These are phyloP conservation scores for Ustilago vetiveriae DNA, from an alignment of 1,284 basidiomycete species.

Conservation along the genomic window DNA sequence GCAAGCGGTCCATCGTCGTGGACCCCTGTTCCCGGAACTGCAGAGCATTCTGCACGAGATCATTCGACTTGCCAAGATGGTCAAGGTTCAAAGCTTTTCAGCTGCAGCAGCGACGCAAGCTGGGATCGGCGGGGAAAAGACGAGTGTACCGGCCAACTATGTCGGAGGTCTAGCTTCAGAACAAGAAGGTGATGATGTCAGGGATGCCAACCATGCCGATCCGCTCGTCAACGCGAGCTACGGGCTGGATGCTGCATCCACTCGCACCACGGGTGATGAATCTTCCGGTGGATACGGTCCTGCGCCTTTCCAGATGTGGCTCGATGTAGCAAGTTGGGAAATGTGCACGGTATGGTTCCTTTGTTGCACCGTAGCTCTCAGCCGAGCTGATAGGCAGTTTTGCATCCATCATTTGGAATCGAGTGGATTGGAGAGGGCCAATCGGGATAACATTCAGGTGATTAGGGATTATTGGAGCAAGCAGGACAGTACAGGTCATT, in stretches of 20 bases:
- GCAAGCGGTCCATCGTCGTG: slow-evolving; percentile 47
- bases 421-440: slow-evolving; percentile 41
- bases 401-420: slow-evolving; percentile 45
- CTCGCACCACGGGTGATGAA: no score
- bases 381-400: slow-evolving; percentile 25
- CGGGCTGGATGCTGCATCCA: not conserved
- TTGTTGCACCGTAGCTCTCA: slow-evolving; percentile 42
- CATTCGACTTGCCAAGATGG: slow-evolving; percentile 40
- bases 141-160: slow-evolving; percentile 19
- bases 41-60: slow-evolving; percentile 50
- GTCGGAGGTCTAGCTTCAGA: slow-evolving; percentile 23
- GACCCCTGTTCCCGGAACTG: slow-evolving; percentile 36
- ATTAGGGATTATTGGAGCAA: slow-evolving; percentile 41
- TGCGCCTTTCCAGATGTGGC: slow-evolving; percentile 42
- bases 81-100: slow-evolving; percentile 32
- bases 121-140: not conserved
- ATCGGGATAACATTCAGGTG: slow-evolving; percentile 49
- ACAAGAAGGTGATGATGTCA: slow-evolving; percentile 2
- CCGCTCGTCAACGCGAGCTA: slow-evolving; percentile 19
- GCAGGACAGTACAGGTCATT: slow-evolving; percentile 42
- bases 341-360: slow-evolving; percentile 58
- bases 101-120: slow-evolving; percentile 8
- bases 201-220: slow-evolving; percentile 25
- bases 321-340: slow-evolving; percentile 49
- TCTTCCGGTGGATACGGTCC: no score